Percentiles rank a stretch among this genome's conserved stretches.
phyloP scores from a whole-genome alignment of 768 basidiomycete species.

The Pisolithus marmoratus region DNA sequence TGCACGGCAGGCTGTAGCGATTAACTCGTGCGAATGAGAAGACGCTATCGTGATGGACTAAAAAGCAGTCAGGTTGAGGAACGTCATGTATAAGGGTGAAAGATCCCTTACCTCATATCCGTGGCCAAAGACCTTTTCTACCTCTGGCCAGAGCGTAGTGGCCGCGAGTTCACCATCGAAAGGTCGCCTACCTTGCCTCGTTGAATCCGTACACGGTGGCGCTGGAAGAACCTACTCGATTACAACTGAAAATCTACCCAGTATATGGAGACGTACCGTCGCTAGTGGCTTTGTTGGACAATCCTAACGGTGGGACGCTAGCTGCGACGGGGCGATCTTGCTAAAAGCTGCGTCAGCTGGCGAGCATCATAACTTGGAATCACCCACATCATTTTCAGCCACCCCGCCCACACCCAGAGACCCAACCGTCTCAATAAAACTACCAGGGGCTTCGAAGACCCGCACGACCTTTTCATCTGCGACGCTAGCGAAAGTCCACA shows the following conservation, averaged over 20 bases:
- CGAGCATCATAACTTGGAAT: background rate
- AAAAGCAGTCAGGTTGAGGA: background rate
- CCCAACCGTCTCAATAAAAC: slow-evolving; percentile 65
- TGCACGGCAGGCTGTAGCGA: slow-evolving; percentile 91
- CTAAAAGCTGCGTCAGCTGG: slow-evolving; percentile 28
- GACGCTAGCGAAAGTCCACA: slow-evolving; percentile 79
- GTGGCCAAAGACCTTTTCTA: slow-evolving; percentile 96
- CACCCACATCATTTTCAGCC: slow-evolving; percentile 44
- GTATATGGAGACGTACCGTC: slow-evolving; percentile 41
- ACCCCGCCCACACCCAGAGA: slow-evolving; percentile 44
- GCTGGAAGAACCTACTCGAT: slow-evolving; percentile 8
- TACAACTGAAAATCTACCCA: background rate
- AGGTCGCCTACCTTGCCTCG: slow-evolving; percentile 39
- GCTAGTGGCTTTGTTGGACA: slow-evolving; percentile 89
- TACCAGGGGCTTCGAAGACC: slow-evolving; percentile 85
- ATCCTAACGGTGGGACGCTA: slow-evolving; percentile 85
- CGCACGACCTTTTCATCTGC: slow-evolving; percentile 96
- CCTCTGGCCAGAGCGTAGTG: slow-evolving; percentile 92
- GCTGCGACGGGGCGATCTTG: slow-evolving; percentile 67
- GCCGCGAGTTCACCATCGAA: slow-evolving; percentile 89
- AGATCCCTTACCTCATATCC: slow-evolving; percentile 77
- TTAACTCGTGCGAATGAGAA: slow-evolving; percentile 59
- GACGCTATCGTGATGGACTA: slow-evolving; percentile 79
- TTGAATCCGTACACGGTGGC: slow-evolving; percentile 12
- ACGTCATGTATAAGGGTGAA: background rate